phyloP scores from a whole-genome alignment of 768 basidiomycete species.

The Lactifluus pinguis region DNA sequence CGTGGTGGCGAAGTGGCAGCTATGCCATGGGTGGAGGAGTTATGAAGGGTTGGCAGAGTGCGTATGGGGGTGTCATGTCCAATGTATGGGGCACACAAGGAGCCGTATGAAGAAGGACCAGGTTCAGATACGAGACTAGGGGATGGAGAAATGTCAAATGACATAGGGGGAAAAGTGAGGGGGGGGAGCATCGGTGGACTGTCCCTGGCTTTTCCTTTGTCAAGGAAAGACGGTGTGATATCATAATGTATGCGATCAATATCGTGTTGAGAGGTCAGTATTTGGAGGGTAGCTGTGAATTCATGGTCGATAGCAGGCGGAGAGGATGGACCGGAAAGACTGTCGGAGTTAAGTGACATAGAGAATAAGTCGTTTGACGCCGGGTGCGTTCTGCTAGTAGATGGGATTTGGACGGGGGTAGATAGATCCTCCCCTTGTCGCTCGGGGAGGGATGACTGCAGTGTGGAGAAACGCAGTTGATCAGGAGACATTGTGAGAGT shows the following conservation, averaged over 20 bases:
- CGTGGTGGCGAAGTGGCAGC: background rate
- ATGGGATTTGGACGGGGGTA: constrained; percentile 43
- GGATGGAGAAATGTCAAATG: constrained; percentile 37
- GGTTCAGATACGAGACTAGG: constrained; percentile 24
- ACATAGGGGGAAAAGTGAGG: constrained; percentile 48
- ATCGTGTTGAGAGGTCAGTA: background rate
- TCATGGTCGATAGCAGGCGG: constrained; percentile 7
- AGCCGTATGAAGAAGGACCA: constrained; percentile 30
- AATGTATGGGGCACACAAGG: background rate
- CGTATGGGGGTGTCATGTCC: background rate
- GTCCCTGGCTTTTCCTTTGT: constrained; percentile 48
- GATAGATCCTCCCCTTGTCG: constrained; percentile 51
- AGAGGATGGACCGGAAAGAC: constrained; percentile 21
- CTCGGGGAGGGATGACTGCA: constrained; percentile 11
- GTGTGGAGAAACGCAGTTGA: background rate
- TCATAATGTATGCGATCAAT: constrained; percentile 11
- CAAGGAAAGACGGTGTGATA: constrained; percentile 9
- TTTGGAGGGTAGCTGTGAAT: background rate
- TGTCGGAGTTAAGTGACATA: constrained; percentile 18
- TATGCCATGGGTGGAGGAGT: background rate
- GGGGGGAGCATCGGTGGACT: constrained; percentile 56
- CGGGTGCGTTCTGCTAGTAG: constrained; percentile 25
- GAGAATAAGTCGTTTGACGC: constrained; percentile 22
- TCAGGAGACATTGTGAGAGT: background rate
- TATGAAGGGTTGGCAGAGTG: background rate